Evolutionary conservation across 805 yeast genomes (phyloP), one percentile per base, ranked within the genome.

Genomic region (Schwanniomyces sp.): DNA sequence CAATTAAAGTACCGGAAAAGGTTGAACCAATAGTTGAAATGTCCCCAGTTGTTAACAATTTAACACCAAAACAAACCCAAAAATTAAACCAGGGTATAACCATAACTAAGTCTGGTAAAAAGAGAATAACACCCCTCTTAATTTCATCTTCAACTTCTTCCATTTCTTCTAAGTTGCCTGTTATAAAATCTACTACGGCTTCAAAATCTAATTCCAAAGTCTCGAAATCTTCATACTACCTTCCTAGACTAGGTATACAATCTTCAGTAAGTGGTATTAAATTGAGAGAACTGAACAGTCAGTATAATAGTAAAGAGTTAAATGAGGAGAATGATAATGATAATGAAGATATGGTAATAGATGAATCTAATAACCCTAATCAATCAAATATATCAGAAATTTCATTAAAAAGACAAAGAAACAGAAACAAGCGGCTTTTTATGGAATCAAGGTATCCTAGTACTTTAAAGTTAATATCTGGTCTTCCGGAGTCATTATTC

Each of bases 81-180:
- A 54, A 59, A 45, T 32, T 53, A 26, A 46, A 53, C 17, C 66
- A 62, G 78, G 83, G 66, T 67, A 77, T 84, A 1, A 78, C 87
- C 2, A 76, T 87, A 5, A 81, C 91, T 0, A 86, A 88, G 55
- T 84, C 85, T 34, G 94, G 94, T 4, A 82, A 81, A 57, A 87
- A 86, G 55, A 67, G 94, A 54, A 90, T 88, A 2, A 79, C 88
- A 0, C 95, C 94, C 5, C 72, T 83, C 18, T 63, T 86, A 11
- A 75, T 86, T 3, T 81, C 91, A 0, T 61, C 72, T 1, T 58
- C 79, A 1, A 61, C 75, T 12, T 21, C 28, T 8, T 55, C 67
- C 7, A 42, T 51, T 0, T 46, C 46, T 21, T 50, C 44, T 41
- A 40, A 37, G 38, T 51, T 45, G 32, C 27, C 40, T n/a, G 24